These are phyloP conservation scores for Diddensiella santjacobensis DNA, from an alignment of 805 yeast genomes.

Conservation along the genomic window DNA sequence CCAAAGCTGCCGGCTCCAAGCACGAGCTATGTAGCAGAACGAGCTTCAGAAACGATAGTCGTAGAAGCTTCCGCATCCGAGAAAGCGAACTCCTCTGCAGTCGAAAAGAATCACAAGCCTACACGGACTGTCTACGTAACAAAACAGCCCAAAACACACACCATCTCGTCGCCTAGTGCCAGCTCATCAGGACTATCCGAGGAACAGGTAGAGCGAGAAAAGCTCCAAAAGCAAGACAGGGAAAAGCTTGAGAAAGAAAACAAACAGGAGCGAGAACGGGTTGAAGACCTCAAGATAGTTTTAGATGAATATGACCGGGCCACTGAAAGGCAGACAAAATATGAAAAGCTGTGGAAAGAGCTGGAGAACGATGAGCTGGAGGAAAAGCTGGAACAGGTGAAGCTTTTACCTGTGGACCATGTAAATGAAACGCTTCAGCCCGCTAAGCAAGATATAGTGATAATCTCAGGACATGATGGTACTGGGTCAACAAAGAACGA, in stretches of 20 bases:
- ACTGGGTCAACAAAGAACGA: slow-evolving; percentile 18
- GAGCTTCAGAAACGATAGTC: too few species aligned
- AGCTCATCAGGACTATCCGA: too few species aligned
- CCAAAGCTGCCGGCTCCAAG: too few species aligned
- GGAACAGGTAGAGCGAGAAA: background rate
- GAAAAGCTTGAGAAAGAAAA: background rate
- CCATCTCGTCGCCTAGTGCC: too few species aligned
- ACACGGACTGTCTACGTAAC: too few species aligned
- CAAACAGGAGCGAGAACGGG: background rate
- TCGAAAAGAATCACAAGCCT: too few species aligned
- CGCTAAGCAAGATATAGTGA: slow-evolving; percentile 3
- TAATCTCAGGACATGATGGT: slow-evolving; percentile 8
- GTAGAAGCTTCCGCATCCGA: too few species aligned
- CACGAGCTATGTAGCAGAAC: too few species aligned
- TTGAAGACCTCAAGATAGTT: background rate
- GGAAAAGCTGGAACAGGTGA: background rate
- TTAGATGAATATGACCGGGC: background rate
- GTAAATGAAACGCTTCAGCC: background rate
- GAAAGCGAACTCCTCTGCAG: too few species aligned
- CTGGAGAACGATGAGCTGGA: background rate
- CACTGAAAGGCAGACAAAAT: background rate
- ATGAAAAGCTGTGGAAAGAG: background rate
- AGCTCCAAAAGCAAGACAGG: background rate
- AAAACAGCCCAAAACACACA: too few species aligned
- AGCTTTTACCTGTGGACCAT: background rate